Evolutionary conservation across 805 yeast species (phyloP).

Genomic region (Ogataea angusta): DNA sequence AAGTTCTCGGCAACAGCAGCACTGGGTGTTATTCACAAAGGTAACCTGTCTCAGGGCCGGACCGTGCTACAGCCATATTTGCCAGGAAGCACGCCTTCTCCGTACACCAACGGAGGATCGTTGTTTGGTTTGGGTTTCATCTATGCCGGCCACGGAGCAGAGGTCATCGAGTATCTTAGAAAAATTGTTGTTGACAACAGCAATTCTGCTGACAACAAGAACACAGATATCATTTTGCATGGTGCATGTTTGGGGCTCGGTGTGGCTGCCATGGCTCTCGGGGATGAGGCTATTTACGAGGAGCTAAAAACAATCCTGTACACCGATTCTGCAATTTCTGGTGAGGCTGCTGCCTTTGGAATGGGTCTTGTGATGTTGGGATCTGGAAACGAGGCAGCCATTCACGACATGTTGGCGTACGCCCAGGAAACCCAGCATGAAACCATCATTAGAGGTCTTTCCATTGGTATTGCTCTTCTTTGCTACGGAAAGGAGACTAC

Average conservation of each 20-base stretch:
- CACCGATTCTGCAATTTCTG: slow-evolving; percentile 89
- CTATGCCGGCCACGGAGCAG: slow-evolving; percentile 94
- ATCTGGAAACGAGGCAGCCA: slow-evolving; percentile 66
- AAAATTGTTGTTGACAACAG: slow-evolving; percentile 63
- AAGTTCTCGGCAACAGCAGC: slow-evolving; percentile 98
- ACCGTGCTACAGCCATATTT: slow-evolving; percentile 84
- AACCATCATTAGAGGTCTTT: slow-evolving; percentile 88
- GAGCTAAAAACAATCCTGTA: slow-evolving; percentile 79
- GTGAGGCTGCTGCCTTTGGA: slow-evolving; percentile 94
- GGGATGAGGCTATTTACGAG: slow-evolving; percentile 69
- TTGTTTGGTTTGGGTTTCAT: slow-evolving; percentile 89
- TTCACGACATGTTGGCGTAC: slow-evolving; percentile 79
- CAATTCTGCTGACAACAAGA: slow-evolving; percentile 40
- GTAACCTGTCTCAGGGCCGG: slow-evolving; percentile 88
- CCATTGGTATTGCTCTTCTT: slow-evolving; percentile 83
- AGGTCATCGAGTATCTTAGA: slow-evolving; percentile 75
- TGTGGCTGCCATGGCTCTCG: slow-evolving; percentile 94
- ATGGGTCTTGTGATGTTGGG: slow-evolving; percentile 97
- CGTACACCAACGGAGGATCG: slow-evolving; percentile 94
- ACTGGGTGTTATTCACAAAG: slow-evolving; percentile 93
- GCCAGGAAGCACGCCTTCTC: slow-evolving; percentile 76
- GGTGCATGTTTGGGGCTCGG: slow-evolving; percentile 96
- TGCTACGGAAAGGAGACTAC: slow-evolving; percentile 82
- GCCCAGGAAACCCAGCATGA: slow-evolving; percentile 97
- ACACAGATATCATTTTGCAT: slow-evolving; percentile 80